These are phyloP conservation scores for Prototheca cutis DNA, from an alignment of 163 green algal genomes.

Conservation along the genomic window DNA sequence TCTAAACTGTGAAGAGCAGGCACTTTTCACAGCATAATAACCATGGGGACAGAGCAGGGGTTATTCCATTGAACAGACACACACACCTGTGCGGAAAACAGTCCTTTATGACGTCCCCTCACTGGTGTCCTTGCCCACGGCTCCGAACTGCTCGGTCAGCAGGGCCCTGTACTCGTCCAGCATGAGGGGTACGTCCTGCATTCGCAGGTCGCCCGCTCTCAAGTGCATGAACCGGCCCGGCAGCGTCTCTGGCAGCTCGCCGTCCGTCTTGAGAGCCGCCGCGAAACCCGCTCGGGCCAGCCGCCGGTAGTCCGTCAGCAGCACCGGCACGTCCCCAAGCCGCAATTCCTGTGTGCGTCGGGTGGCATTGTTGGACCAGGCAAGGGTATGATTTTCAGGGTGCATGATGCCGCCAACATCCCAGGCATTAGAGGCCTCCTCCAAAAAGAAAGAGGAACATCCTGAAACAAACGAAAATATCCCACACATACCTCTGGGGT, in stretches of 20 bases:
- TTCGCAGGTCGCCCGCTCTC: slow-evolving; percentile 10
- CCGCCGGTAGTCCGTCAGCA: slow-evolving; percentile 24
- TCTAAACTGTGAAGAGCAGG: too few relatives aligned
- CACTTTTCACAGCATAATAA: too few relatives aligned
- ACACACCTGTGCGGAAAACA: too few relatives aligned
- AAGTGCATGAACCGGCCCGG: slow-evolving; percentile 23
- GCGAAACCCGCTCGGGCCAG: slow-evolving; percentile 13
- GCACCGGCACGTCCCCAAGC: slow-evolving; percentile 15
- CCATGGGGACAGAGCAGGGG: too few relatives aligned
- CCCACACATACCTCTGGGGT: background rate
- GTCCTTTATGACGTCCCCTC: too few relatives aligned
- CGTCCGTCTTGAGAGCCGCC: background rate
- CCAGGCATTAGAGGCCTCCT: too few relatives aligned
- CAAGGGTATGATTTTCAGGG: too few relatives aligned
- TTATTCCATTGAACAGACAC: background rate
- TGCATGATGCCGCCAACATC: too few relatives aligned
- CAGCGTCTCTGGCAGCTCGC: slow-evolving; percentile 1
- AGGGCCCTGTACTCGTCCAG: slow-evolving; percentile 22
- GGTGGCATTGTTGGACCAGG: background rate
- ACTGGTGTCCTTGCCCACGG: background rate
- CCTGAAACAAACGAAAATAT: too few relatives aligned
- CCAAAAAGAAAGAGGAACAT: too few relatives aligned
- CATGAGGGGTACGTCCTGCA: slow-evolving; percentile 15
- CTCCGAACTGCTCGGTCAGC: slow-evolving; percentile 1
- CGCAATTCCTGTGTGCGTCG: slow-evolving; percentile 1